Evolutionary conservation across 805 yeast species (phyloP), one percentile per base, ranked within the genome.

Genomic region (Starmerella bacillaris): DNA sequence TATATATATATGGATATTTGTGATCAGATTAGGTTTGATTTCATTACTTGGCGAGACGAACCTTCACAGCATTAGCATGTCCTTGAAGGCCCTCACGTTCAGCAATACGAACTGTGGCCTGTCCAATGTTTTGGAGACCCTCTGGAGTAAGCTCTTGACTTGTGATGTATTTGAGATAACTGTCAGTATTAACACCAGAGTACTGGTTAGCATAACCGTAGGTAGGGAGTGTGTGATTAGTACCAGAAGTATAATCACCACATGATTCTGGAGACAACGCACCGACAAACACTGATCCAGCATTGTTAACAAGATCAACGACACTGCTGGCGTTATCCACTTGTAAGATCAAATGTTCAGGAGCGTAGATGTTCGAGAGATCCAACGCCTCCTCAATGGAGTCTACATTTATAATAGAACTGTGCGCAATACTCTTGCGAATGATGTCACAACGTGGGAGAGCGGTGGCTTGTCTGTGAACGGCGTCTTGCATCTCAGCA

Each of bases 131-230:
- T 53, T 70, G 63, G 48, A 89, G 67, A 17, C 99, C 99, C 55
- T 74, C 68, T 37, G 77, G 72, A 1, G 83, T 75, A 24, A 89
- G 80, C 51, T 76, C 80, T 62, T 89, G 99, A 20, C 93, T 69
- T 8, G 99, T 89, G 51, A 89, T 77, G 60, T 78, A 83, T 59
- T 89, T 89, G 58, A 79, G 92, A 72, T 80, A 89, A 0, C 95
- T 83, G 34, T 83, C 74, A 18, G 96, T 89, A 62, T 89, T 89
- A 37, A 84, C 95, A 42, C 99, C 99, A 45, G 92, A 75, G 61
- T 89, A 89, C 69, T 82, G 92, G 61, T 83, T 76, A 30, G 99
- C 96, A 53, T 86, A 89, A 34, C 99, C 99, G 53, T 89, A 89
- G 0, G 99, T 89, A 39, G 99, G 99, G 49, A 89, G 67, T 0